Percentiles rank a stretch among this genome's conserved stretches.
phyloP scores from a whole-genome alignment of 805 yeast species.

The Zygoascus bituminiphila region DNA sequence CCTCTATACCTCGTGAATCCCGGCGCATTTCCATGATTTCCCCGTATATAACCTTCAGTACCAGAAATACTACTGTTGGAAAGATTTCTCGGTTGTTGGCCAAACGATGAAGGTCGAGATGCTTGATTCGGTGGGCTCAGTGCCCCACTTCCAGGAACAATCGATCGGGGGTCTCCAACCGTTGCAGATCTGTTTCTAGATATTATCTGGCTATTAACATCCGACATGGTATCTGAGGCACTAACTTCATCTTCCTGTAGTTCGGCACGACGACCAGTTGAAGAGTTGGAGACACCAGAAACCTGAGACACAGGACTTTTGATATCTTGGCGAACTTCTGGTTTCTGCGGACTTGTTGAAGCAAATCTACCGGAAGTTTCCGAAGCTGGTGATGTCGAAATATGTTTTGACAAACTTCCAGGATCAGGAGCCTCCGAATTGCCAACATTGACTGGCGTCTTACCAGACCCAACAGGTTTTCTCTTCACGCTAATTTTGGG shows the following conservation, averaged over 20 bases:
- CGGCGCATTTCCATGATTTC: no score
- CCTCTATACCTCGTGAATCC: background rate
- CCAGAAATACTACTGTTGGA: no score
- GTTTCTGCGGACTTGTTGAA: background rate
- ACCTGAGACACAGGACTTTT: background rate
- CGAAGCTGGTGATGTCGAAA: no score
- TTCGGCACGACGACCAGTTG: background rate
- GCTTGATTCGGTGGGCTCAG: background rate
- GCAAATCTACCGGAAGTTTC: background rate
- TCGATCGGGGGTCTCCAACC: background rate
- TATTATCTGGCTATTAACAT: background rate
- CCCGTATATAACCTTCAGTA: no score
- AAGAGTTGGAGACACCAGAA: background rate
- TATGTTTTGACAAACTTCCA: no score
- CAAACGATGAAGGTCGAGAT: background rate
- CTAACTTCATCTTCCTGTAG: background rate
- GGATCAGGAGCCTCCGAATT: no score
- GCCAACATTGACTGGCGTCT: no score
- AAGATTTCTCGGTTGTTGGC: background rate
- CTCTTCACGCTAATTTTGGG: constrained; percentile 13
- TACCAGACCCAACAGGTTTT: constrained; percentile 17
- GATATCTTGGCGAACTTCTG: no score
- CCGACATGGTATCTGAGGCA: background rate
- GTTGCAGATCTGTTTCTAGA: background rate
- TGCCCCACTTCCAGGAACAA: background rate